Evolutionary conservation across 2,329 filamentous ascomycete species (phyloP), one percentile per base, ranked within the genome.

Genomic region (Alternaria incomplexa): DNA sequence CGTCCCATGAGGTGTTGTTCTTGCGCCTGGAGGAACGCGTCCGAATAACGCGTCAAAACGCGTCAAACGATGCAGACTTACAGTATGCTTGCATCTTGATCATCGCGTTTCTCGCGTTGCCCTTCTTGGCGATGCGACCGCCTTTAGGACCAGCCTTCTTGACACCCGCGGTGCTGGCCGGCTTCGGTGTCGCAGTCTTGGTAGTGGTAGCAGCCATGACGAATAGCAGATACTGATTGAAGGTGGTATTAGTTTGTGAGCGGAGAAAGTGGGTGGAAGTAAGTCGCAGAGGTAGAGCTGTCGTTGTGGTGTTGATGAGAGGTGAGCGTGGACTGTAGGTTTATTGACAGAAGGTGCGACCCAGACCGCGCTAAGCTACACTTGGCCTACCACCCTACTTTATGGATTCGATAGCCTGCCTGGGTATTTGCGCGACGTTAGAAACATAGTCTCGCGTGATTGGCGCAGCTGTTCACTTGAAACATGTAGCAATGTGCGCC

Each of bases 1-100:
- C n/a, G 13, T 58, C 50, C 26, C 45, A 32, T n/a, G 20, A 12
- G 9, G 43, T 28, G 20, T 20, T 46, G 50, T 48, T 45, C n/a
- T 17, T 25, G 25, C 20, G 53, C 50, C 15, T 36, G 28, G 36
- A 22, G 10, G 7, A 63, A 68, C 68, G 66, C 68, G 71, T 72
- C 28, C 23, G 10, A 44, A 58, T 66, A 55, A 65, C 61, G 68
- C 57, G 56, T 59, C 44, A 32, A 47, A 51, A 69, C 68, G 69
- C 70, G 72, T 68, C 51, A 54, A 63, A 55, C 4, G 20, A 25
- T 22, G 23, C 13, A 13, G 20, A 77, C 77, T 69, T 60, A 79
- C 77, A 79, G 68, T 68, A 80, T 28, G 69, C 72, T 60, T 79
- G 77, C 77, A 80, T 79, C 66, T 72, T 74, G 46, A 68, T 65